phyloP scores from a whole-genome alignment of 306 rosid species.

The Citrullus amarus region DNA sequence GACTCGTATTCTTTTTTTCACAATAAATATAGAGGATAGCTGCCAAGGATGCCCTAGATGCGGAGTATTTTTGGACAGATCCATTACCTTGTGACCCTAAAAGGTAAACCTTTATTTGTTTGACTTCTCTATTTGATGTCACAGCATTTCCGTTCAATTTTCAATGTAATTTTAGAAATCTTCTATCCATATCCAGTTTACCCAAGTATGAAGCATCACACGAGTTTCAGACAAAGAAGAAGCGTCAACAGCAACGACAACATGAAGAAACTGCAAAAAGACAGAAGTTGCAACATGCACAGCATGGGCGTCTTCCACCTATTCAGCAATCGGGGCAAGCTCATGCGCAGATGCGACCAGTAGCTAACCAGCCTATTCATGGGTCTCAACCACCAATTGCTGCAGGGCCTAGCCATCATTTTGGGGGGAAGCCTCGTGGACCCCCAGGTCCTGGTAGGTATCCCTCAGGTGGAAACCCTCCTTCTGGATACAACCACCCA shows the following conservation, averaged over 20 bases:
- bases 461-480: slow-evolving; percentile 26
- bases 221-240: slow-evolving; percentile 43
- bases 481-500: slow-evolving; percentile 29
- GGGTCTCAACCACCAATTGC: slow-evolving; percentile 30
- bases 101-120: slow-evolving; percentile 16
- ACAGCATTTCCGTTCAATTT: neutral
- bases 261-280: slow-evolving; percentile 41
- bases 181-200: slow-evolving; percentile 15
- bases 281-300: slow-evolving; percentile 40
- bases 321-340: slow-evolving; percentile 46
- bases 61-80: slow-evolving; percentile 42
- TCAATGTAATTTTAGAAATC: neutral
- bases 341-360: slow-evolving; percentile 37
- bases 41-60: slow-evolving; percentile 45
- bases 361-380: slow-evolving; percentile 29
- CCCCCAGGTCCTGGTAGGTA: slow-evolving; percentile 37
- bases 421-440: slow-evolving; percentile 39
- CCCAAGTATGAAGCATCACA: slow-evolving; percentile 40
- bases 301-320: slow-evolving; percentile 35
- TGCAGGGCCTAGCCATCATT: slow-evolving; percentile 35
- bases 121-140: neutral
- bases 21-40: slow-evolving; percentile 25
- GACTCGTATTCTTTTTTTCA: neutral
- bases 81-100: slow-evolving; percentile 47
- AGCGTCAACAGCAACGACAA: slow-evolving; percentile 40